A percentile compares a stretch with the other conserved stretches of the same genome.
These are phyloP conservation scores for Globisporangium camurandrum DNA, from an alignment of 352 stramenopile species.

Conservation along the genomic window DNA sequence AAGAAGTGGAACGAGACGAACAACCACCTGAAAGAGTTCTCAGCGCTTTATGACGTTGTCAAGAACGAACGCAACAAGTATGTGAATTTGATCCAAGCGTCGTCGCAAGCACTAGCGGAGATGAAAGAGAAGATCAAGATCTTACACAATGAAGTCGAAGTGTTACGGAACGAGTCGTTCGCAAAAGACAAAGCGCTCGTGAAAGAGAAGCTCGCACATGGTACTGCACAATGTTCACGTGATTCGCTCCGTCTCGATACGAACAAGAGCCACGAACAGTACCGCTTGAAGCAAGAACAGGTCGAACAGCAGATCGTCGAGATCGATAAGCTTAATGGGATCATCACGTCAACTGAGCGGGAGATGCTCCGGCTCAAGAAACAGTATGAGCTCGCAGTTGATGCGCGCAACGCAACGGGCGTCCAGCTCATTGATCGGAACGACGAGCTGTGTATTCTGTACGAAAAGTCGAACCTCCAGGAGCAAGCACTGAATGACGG, in stretches of 20 bases:
- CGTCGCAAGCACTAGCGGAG: conserved; percentile 88
- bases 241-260: conserved; percentile 86
- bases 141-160: conserved; percentile 92
- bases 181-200: conserved; percentile 90
- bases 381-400: conserved; percentile 84
- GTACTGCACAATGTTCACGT: conserved; percentile 81
- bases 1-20: conserved; percentile 93
- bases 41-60: conserved; percentile 91
- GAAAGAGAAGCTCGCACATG: conserved; percentile 86
- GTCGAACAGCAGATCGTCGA: conserved; percentile 94
- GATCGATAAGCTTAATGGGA: conserved; percentile 93
- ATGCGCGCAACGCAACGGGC: conserved; percentile 82
- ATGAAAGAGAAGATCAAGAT: conserved; percentile 97
- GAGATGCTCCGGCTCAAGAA: conserved; percentile 91
- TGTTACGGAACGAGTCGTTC: conserved; percentile 88
- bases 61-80: conserved; percentile 96
- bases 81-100: conserved; percentile 91
- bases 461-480: conserved; percentile 90
- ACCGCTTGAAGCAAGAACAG: conserved; percentile 84
- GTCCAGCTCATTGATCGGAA: conserved; percentile 94
- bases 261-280: conserved; percentile 88
- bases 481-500: conserved; percentile 78
- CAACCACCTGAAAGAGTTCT: conserved; percentile 91
- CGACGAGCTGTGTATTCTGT: conserved; percentile 93
- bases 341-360: conserved; percentile 89